Base-by-base conservation (phyloP, 345 rosid genomes). In the Rhodamnia rubescens region DNA sequence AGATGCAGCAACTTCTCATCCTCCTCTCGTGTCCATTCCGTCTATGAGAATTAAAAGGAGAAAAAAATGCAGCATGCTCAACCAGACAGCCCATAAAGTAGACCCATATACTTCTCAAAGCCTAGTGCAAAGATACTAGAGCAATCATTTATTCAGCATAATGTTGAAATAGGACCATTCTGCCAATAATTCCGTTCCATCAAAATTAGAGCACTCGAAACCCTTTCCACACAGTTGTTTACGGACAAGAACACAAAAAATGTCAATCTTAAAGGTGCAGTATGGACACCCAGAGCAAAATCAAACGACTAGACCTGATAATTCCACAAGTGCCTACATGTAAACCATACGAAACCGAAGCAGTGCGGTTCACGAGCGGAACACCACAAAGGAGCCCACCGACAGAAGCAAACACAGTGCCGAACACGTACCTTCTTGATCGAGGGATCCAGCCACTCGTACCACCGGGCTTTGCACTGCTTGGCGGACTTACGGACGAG, bases 381-480 rank as follows among this genome's bases (percentile, higher is more conserved):
- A 52, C 53, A 15, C 53, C 53, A 13, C 53, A 52, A 52, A 15
- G 18, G 55, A 53, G 55, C 55, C 20, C 55, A 16, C 55, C 16
- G 36, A 75, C 82, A 40, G 49, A 44, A 40, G 51, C 82, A 47
- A 15, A 7, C 49, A n/a, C 52, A 36, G 18, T 26, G 36, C 81
- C 81, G 18, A 13, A 32, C 53, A 44, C 36, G 11, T 54, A 93
- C 99, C 96, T 98, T 98, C 89, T 96, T 98, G 87, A 98, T 96
- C 56, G 99, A 98, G 42, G 99, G 99, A 86, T 98, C 99, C 83
- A 96, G 99, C 99, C 99, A 98, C 92, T 98, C 99, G 84, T 98
- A 96, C 99, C 99, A 98, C 52, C 99, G 98, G 90, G 99, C 99
- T 86, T 98, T 98, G 88, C 99, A 96, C 93, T 98, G 99, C 92